These are phyloP conservation scores for Euptelea pleiosperma DNA, from an alignment of 164 flowering plant genomes.

Conservation along the genomic window DNA sequence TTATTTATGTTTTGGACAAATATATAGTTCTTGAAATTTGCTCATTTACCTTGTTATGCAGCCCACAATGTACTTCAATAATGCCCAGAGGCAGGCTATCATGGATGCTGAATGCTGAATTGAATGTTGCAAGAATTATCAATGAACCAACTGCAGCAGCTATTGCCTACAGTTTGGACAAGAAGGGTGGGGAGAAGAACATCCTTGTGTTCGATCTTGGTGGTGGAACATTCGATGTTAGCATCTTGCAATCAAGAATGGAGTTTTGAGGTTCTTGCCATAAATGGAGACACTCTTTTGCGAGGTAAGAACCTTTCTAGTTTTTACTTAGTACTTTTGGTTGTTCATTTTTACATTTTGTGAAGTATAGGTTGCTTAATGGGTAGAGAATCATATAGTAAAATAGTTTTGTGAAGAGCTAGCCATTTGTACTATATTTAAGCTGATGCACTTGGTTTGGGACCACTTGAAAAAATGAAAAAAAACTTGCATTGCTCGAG, in stretches of 20 bases:
- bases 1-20: neutral
- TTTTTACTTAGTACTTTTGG: too few species aligned
- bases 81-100: slow-evolving; percentile 88
- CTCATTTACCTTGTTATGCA: slow-evolving; percentile 5
- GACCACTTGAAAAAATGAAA: too few species aligned
- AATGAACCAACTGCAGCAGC: slow-evolving; percentile 91
- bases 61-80: slow-evolving; percentile 70
- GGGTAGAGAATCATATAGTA: too few species aligned
- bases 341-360: too few species aligned
- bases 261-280: slow-evolving; percentile 40
- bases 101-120: slow-evolving; percentile 90
- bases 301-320: slow-evolving; percentile 23
- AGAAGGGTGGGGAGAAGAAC: slow-evolving; percentile 86
- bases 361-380: too few species aligned
- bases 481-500: too few species aligned
- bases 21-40: neutral
- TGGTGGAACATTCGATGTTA: slow-evolving; percentile 47
- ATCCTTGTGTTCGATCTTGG: slow-evolving; percentile 47
- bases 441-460: too few species aligned
- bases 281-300: slow-evolving; percentile 39
- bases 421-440: neutral
- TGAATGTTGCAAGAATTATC: slow-evolving; percentile 78
- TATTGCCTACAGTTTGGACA: slow-evolving; percentile 81
- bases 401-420: neutral
- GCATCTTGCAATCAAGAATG: slow-evolving; percentile 33